Conservation (phyloP, 352 stramenopile species). For the Blastocystis sp. region DNA sequence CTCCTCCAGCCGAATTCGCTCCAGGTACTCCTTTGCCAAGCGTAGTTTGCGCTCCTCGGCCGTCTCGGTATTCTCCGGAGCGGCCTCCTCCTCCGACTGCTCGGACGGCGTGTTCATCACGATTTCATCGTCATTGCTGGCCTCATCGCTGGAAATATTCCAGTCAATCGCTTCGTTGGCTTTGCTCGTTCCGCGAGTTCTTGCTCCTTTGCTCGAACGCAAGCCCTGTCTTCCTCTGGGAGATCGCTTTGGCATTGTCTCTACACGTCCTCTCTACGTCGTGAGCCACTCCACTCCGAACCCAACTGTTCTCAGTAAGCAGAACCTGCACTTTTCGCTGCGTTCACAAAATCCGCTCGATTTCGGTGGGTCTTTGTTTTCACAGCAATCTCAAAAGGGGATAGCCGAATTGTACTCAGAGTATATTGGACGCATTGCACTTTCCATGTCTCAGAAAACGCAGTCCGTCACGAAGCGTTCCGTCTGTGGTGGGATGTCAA, state of each 20-base stretch:
- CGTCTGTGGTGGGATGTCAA: too few relatives aligned
- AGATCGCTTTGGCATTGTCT: conserved; percentile 60
- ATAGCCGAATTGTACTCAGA: too few relatives aligned
- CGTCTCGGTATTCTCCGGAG: conserved; percentile 77
- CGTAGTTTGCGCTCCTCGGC: conserved; percentile 83
- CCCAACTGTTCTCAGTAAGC: not conserved
- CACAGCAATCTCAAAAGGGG: too few relatives aligned
- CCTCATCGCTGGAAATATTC: conserved; percentile 67
- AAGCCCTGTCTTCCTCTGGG: conserved; percentile 49
- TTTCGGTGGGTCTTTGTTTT: too few relatives aligned
- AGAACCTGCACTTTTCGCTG: not conserved
- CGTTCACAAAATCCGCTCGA: too few relatives aligned
- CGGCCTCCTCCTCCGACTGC: conserved; percentile 74
- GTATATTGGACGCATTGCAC: too few relatives aligned
- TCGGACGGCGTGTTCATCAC: conserved; percentile 26
- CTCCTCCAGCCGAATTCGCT: conserved; percentile 77
- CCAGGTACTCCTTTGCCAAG: conserved; percentile 83
- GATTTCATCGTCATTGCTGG: conserved; percentile 39
- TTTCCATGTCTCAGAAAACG: too few relatives aligned
- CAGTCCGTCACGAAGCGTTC: too few relatives aligned
- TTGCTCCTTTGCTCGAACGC: conserved; percentile 40
- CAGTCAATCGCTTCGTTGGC: conserved; percentile 65
- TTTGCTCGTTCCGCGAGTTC: not conserved
- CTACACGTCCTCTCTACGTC: not conserved
- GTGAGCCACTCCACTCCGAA: not conserved